A percentile compares a stretch with the other conserved stretches of the same genome.
Evolutionary conservation across 2,329 filamentous ascomycete genomes (phyloP).

Genomic region (Botrytis pseudocinerea): DNA sequence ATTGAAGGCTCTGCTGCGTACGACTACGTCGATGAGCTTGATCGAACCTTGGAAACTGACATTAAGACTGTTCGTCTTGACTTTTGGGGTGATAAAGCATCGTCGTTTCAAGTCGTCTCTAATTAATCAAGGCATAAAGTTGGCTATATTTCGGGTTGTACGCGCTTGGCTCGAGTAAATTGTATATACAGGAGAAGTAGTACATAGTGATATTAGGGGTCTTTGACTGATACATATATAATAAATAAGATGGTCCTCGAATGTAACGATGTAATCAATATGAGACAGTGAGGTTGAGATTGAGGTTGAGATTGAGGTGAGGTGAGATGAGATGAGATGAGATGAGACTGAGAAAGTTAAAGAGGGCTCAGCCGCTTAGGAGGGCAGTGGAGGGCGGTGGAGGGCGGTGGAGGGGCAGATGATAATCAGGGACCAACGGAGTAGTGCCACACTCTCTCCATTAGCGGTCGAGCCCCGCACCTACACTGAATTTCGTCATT

Average conservation of each 20-base stretch:
- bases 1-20: not conserved
- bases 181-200: not conserved
- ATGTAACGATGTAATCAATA: not conserved
- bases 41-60: not conserved
- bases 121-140: not conserved
- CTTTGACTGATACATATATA: not conserved
- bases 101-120: not conserved
- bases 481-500: not conserved
- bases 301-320: too few species aligned
- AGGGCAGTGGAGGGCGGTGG: too few species aligned
- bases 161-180: not conserved
- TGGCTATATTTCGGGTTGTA: not conserved
- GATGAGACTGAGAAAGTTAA: too few species aligned
- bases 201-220: not conserved
- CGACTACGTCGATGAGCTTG: slow-evolving; percentile 10
- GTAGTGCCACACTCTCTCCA: not conserved
- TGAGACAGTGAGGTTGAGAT: too few species aligned
- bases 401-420: not conserved
- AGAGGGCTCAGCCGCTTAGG: too few species aligned
- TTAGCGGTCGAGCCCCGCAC: slow-evolving; percentile 9
- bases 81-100: not conserved
- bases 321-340: too few species aligned
- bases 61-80: not conserved
- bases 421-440: not conserved
- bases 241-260: not conserved